phyloP scores from a whole-genome alignment of 73 alveolate species.

The Loxodes magnus region DNA sequence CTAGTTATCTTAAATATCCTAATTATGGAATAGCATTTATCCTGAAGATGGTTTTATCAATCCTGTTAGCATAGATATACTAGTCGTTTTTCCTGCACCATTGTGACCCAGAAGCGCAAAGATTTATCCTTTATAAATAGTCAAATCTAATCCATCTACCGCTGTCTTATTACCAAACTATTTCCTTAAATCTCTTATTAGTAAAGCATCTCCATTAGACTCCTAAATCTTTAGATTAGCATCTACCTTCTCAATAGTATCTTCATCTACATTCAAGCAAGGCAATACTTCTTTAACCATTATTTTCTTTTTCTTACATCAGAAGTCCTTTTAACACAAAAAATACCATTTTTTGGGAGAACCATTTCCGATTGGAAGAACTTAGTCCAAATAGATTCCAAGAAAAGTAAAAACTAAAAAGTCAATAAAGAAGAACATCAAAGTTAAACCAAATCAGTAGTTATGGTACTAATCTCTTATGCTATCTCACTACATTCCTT shows the following conservation, averaged over 20 bases:
- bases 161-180: constrained; percentile 79
- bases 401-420: constrained; percentile 29
- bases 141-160: constrained; percentile 58
- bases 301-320: constrained; percentile 28
- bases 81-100: constrained; percentile 97
- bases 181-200: constrained; percentile 17
- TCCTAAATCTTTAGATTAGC: constrained; percentile 29
- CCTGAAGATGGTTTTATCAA: constrained; percentile 55
- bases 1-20: constrained; percentile 47
- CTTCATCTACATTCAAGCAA: constrained; percentile 8
- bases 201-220: neutral
- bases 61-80: constrained; percentile 79
- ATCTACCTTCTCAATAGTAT: constrained; percentile 31
- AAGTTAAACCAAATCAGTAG: constrained; percentile 23
- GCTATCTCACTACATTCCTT: constrained; percentile 31
- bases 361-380: constrained; percentile 63
- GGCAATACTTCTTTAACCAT: neutral
- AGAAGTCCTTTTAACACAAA: constrained; percentile 23
- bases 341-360: constrained; percentile 48
- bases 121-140: constrained; percentile 79
- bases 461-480: constrained; percentile 22
- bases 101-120: constrained; percentile 94
- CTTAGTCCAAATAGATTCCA: constrained; percentile 53
- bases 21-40: constrained; percentile 38
- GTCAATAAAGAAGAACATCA: constrained; percentile 35